These are phyloP conservation scores for Jatropha curcas DNA, from an alignment of 345 rosid species.

Conservation along the genomic window DNA sequence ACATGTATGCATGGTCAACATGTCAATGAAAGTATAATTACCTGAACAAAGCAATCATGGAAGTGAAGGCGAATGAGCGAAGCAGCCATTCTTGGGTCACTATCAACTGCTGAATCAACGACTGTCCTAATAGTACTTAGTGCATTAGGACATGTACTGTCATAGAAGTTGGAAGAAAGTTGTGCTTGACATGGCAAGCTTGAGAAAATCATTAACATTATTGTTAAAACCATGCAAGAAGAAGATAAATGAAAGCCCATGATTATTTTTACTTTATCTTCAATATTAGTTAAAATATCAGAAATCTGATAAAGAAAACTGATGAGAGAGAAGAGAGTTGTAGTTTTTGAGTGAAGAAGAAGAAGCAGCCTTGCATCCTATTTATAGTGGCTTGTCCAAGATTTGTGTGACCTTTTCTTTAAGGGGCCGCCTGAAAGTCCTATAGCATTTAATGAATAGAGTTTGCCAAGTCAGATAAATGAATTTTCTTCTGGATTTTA, in stretches of 20 bases:
- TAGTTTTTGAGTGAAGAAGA: not conserved
- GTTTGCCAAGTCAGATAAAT: not conserved
- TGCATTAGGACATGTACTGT: not conserved
- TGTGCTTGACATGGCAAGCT: not conserved
- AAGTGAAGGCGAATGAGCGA: slow-evolving; percentile 9
- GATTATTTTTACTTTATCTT: not conserved
- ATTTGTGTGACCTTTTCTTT: not conserved
- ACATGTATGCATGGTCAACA: too few species aligned
- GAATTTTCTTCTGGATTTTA: not conserved
- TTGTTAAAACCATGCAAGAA: not conserved
- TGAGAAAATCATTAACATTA: not conserved
- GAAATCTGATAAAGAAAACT: not conserved
- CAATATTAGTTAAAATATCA: not conserved
- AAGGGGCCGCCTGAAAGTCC: not conserved
- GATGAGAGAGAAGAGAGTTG: not conserved
- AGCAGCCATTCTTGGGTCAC: slow-evolving; percentile 2
- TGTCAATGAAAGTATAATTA: too few species aligned
- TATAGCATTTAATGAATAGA: too few species aligned
- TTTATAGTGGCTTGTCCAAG: not conserved
- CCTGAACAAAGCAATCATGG: slow-evolving; percentile 50
- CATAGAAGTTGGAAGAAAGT: not conserved
- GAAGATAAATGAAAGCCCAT: not conserved
- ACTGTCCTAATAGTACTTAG: not conserved
- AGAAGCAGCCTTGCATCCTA: not conserved
- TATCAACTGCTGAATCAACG: not conserved